A percentile compares a stretch with the other conserved stretches of the same genome.
Evolutionary conservation across 805 yeast species (phyloP).

Genomic region (Nakazawaea wickerhamii): DNA sequence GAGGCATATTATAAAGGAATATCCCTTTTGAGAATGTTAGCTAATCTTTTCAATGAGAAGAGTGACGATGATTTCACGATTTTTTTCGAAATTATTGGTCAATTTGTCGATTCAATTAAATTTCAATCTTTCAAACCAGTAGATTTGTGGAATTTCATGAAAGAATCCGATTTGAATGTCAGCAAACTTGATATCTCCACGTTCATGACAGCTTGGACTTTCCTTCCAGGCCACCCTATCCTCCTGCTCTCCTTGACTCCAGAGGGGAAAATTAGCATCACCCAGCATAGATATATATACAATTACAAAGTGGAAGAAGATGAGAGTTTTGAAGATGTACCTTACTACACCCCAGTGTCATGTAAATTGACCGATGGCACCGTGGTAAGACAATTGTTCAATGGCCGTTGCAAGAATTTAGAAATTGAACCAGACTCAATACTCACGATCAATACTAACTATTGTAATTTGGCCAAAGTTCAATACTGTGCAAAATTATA

Average conservation of each 20-base stretch:
- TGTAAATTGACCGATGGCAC: conserved; percentile 32
- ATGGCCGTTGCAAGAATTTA: conserved; percentile 34
- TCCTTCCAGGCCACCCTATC: conserved; percentile 55
- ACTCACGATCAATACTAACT: conserved; percentile 37
- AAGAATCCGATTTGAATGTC: conserved; percentile 21
- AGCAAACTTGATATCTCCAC: conserved; percentile 38
- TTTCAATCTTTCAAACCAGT: conserved; percentile 38
- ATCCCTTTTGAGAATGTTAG: conserved; percentile 47
- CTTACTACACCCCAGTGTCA: conserved; percentile 58
- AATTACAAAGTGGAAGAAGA: conserved; percentile 12
- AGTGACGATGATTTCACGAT: conserved; percentile 25
- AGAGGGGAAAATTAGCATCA: conserved; percentile 25
- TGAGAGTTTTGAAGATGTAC: conserved; percentile 43
- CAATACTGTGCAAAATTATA: conserved; percentile 33
- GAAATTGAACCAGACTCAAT: conserved; percentile 29
- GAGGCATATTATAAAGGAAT: conserved; percentile 58
- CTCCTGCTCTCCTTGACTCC: conserved; percentile 30
- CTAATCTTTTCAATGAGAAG: conserved; percentile 31
- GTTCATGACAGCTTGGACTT: conserved; percentile 56
- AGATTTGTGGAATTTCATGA: conserved; percentile 47
- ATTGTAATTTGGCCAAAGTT: conserved; percentile 43
- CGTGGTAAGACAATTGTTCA: conserved; percentile 33
- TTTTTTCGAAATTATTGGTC: conserved; percentile 31
- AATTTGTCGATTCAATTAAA: conserved; percentile 31
- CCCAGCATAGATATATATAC: conserved; percentile 34